A percentile compares a stretch with the other conserved stretches of the same genome.
Evolutionary conservation across 2,329 filamentous ascomycete genomes (phyloP).

Genomic region (Alternaria ethzedia): DNA sequence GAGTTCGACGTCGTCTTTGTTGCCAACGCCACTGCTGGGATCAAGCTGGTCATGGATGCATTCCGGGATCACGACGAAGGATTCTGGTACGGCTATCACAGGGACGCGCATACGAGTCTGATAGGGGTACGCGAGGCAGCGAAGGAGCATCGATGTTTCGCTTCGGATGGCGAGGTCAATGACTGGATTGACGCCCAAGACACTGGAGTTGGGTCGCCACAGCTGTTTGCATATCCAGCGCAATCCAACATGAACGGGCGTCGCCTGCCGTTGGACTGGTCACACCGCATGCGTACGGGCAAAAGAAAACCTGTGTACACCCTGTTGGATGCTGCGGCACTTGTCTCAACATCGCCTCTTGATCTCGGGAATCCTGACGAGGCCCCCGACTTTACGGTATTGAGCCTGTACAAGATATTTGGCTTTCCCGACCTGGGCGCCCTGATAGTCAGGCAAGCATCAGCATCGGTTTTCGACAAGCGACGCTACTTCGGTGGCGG

Average conservation of each 20-base stretch:
- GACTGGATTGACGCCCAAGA: constrained; percentile 63
- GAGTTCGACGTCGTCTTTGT: constrained; percentile 91
- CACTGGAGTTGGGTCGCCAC: constrained; percentile 26
- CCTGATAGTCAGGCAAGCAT: constrained; percentile 77
- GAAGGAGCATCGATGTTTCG: constrained; percentile 68
- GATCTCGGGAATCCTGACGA: constrained; percentile 67
- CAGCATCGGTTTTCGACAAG: constrained; percentile 67
- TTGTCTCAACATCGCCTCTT: constrained; percentile 77
- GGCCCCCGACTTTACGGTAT: constrained; percentile 81
- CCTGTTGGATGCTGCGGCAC: constrained; percentile 82
- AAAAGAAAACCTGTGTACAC: constrained; percentile 61
- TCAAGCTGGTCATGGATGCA: constrained; percentile 84
- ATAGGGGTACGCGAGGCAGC: constrained; percentile 80
- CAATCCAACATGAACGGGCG: constrained; percentile 93
- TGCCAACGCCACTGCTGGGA: constrained; percentile 87
- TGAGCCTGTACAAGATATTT: constrained; percentile 98
- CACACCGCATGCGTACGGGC: constrained; percentile 53
- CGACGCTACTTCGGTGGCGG: constrained; percentile 91
- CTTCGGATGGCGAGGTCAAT: constrained; percentile 66
- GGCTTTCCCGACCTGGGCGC: constrained; percentile 92
- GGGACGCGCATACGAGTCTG: constrained; percentile 84
- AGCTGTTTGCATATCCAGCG: constrained; percentile 80
- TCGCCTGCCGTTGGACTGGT: constrained; percentile 76
- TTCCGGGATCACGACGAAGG: constrained; percentile 72
- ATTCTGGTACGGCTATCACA: constrained; percentile 83